Evolutionary conservation across 169 alveolate genomes (phyloP).

Genomic region (Plasmodium reichenowi): DNA sequence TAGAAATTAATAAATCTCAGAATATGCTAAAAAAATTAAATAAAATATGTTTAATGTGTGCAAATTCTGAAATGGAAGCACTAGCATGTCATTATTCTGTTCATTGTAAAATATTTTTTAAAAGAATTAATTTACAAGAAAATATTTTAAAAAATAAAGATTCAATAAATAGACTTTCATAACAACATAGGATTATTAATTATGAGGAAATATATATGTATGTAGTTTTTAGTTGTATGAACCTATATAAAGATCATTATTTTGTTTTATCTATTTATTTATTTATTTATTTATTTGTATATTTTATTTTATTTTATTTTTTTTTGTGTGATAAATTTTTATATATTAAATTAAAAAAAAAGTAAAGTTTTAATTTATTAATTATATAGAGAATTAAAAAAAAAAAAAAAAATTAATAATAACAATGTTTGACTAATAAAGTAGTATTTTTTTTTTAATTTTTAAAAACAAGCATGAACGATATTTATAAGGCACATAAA

Average conservation of each 20-base stretch:
- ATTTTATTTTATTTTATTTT: not conserved
- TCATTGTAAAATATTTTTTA: conserved; percentile 77
- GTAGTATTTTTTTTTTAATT: too few relatives aligned
- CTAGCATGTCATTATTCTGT: conserved; percentile 80
- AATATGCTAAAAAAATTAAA: conserved; percentile 46
- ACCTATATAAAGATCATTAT: not conserved
- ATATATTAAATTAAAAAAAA: not conserved
- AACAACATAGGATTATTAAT: not conserved
- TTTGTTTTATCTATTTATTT: not conserved
- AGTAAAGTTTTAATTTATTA: too few relatives aligned
- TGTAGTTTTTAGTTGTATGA: not conserved
- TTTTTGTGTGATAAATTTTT: not conserved
- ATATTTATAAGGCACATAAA: too few relatives aligned
- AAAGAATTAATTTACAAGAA: conserved; percentile 58
- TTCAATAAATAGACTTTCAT: conserved; percentile 12
- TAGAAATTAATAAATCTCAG: conserved; percentile 63
- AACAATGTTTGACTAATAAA: too few relatives aligned
- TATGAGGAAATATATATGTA: not conserved
- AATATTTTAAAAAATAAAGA: conserved; percentile 57
- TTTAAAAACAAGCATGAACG: too few relatives aligned
- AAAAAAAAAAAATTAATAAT: too few relatives aligned
- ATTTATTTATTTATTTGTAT: not conserved
- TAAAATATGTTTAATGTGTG: conserved; percentile 76
- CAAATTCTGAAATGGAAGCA: conserved; percentile 76
- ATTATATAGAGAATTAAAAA: too few relatives aligned